Base-by-base conservation (phyloP, 208 protist species). In the Angomonas ambiguus region DNA sequence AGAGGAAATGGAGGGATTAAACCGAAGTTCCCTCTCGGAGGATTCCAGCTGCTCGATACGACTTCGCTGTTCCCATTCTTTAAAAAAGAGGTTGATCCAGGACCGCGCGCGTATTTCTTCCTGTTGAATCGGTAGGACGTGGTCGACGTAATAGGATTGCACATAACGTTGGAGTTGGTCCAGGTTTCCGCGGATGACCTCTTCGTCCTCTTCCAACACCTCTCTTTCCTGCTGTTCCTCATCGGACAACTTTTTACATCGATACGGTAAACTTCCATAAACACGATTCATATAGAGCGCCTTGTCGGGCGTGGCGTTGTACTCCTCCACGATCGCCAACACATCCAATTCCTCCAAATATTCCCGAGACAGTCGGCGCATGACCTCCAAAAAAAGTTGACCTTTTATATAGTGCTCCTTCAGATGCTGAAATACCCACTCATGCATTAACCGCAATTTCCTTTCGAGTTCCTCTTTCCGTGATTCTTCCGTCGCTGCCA, bases 271-370 rank as follows among this genome's bases (percentile, higher is more conserved):
- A 24, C 45, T 27, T 24, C 24, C 45, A 8, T 53, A 5, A 8
- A 53, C 45, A 8, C 8, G 8, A 22, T 20, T 20, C 45, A 53
- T 27, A 24, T 53, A 53, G 8, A 27, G 18, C 24, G 5, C 10
- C 45, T 53, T 53, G 10, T 53, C 45, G 18, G 18, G 3, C 45
- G 45, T 5, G 18, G 10, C 4, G 3, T n/a, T 4, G 24, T 53
- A 53, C 20, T 51, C 60, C n/a, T 72, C 45, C 2, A 32, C 28
- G 22, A 45, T 10, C 41, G 45, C 13, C 10, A 71, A 18, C 31
- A 32, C 57, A 3, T 20, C 1, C 45, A 48, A 64, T 18, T 18
- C 30, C 25, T 61, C 66, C 2, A 58, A 38, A 45, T 51, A 70
- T 0, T 56, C 66, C 2, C 45, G 51, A 24, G 13, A 33, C 20